These are phyloP conservation scores for Xylaria palmicola DNA, from an alignment of 495 filamentous ascomycete species.

Conservation along the genomic window DNA sequence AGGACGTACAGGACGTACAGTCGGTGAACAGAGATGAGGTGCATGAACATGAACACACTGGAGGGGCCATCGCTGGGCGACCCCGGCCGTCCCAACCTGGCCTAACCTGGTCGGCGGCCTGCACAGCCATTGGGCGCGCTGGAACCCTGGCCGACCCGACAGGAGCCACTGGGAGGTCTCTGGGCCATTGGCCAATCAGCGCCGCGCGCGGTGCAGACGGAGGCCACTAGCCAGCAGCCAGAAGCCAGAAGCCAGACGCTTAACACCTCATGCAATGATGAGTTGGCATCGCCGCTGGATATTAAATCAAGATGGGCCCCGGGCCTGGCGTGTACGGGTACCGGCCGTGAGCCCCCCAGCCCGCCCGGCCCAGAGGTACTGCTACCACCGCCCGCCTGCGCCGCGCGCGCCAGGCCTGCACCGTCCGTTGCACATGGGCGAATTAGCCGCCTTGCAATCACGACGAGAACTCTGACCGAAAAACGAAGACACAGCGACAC, in stretches of 20 bases:
- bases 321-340: slow-evolving; percentile 51
- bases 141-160: slow-evolving; percentile 31
- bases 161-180: slow-evolving; percentile 32
- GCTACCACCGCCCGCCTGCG: slow-evolving; percentile 9
- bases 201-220: slow-evolving; percentile 18
- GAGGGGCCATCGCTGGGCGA: slow-evolving; percentile 23
- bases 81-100: slow-evolving; percentile 33
- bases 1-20: slow-evolving; percentile 23
- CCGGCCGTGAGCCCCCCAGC: slow-evolving; percentile 27
- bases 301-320: slow-evolving; percentile 57
- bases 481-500: too few relatives aligned
- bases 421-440: slow-evolving; percentile 19
- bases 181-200: slow-evolving; percentile 28
- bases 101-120: slow-evolving; percentile 38
- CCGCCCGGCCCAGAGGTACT: slow-evolving; percentile 15
- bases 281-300: slow-evolving; percentile 79
- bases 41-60: slow-evolving; percentile 62
- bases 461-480: slow-evolving; percentile 19
- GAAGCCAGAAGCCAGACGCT: slow-evolving; percentile 54
- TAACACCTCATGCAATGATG: slow-evolving; percentile 76
- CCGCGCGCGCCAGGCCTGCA: slow-evolving; percentile 6
- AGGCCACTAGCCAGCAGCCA: slow-evolving; percentile 53
- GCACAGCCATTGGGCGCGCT: slow-evolving; percentile 32
- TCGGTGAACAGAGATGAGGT: slow-evolving; percentile 58
- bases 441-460: slow-evolving; percentile 17